These are phyloP conservation scores for Rhizoctonia solani DNA, from an alignment of 1,284 basidiomycete genomes.

Conservation along the genomic window DNA sequence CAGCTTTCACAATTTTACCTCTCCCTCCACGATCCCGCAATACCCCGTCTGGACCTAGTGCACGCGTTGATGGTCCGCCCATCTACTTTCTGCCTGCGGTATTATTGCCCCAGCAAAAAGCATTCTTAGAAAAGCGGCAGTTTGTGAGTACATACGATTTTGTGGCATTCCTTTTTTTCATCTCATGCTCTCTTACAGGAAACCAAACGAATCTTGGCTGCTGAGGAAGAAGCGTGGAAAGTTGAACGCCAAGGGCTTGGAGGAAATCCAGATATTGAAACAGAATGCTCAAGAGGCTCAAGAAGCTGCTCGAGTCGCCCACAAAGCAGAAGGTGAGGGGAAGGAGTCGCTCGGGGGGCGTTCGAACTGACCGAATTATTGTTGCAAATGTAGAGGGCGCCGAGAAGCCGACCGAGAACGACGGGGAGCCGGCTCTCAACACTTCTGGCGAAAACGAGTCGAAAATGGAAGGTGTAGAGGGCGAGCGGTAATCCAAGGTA, in stretches of 20 bases:
- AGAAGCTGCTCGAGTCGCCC: constrained; percentile 6
- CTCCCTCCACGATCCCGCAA: constrained; percentile 50
- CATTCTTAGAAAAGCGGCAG: constrained; percentile 64
- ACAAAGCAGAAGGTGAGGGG: not conserved
- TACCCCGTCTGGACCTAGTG: constrained; percentile 52
- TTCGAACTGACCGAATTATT: not conserved
- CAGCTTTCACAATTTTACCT: constrained; percentile 24
- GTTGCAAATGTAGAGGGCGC: not conserved
- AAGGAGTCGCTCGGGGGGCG: not conserved
- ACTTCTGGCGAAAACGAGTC: not conserved
- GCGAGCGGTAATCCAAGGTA: constrained; percentile 20
- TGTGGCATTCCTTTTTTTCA: not conserved
- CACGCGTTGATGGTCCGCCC: constrained; percentile 63
- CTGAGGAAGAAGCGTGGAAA: constrained; percentile 65
- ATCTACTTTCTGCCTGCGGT: constrained; percentile 73
- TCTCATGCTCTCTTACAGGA: constrained; percentile 52
- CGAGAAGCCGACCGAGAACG: not conserved
- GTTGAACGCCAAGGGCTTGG: constrained; percentile 63
- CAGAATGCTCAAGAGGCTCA: constrained; percentile 61
- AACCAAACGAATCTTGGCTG: constrained; percentile 50
- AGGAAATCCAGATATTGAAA: constrained; percentile 64
- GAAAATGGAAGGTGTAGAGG: constrained; percentile 16
- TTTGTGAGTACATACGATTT: constrained; percentile 54
- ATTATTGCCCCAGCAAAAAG: constrained; percentile 69
- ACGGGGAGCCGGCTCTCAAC: not conserved